A percentile compares a stretch with the other conserved stretches of the same genome.
These are phyloP conservation scores for Collybia sp. DNA, from an alignment of 768 basidiomycete genomes.

Conservation along the genomic window DNA sequence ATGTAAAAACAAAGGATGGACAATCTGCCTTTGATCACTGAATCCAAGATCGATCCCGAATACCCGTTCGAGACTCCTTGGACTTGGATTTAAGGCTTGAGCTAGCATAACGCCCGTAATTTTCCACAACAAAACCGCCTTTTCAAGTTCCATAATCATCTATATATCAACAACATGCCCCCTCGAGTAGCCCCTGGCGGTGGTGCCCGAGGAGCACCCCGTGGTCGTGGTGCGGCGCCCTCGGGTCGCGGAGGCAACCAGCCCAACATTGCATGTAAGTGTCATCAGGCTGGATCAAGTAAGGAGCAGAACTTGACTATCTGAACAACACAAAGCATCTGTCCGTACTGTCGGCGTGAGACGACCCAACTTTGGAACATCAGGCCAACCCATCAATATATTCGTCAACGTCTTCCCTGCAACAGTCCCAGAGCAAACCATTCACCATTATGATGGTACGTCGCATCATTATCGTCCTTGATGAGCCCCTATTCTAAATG, in stretches of 20 bases:
- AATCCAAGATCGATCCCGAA: no score
- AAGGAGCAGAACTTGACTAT: conserved; percentile 8
- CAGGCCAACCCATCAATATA: conserved; percentile 21
- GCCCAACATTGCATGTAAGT: conserved; percentile 28
- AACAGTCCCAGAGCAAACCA: conserved; percentile 8
- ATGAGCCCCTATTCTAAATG: neutral
- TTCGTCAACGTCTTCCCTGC: conserved; percentile 14
- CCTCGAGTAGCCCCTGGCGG: conserved; percentile 12
- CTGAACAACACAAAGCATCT: conserved; percentile 17
- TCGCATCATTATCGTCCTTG: neutral
- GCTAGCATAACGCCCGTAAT: no score
- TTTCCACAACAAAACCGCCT: no score
- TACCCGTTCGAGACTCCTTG: no score
- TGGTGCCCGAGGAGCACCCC: conserved; percentile 8
- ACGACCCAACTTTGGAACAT: conserved; percentile 26
- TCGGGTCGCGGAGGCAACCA: conserved; percentile 23
- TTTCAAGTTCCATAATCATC: no score
- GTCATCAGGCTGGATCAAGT: neutral
- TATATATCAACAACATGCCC: conserved; percentile 6
- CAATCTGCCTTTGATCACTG: no score
- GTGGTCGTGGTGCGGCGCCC: conserved; percentile 16
- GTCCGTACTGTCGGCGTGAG: conserved; percentile 26
- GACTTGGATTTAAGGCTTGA: no score
- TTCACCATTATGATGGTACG: conserved; percentile 19
- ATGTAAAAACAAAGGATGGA: no score